These are phyloP conservation scores for Ligustrum vulgare DNA, from an alignment of 257 asterid genomes.

Conservation along the genomic window DNA sequence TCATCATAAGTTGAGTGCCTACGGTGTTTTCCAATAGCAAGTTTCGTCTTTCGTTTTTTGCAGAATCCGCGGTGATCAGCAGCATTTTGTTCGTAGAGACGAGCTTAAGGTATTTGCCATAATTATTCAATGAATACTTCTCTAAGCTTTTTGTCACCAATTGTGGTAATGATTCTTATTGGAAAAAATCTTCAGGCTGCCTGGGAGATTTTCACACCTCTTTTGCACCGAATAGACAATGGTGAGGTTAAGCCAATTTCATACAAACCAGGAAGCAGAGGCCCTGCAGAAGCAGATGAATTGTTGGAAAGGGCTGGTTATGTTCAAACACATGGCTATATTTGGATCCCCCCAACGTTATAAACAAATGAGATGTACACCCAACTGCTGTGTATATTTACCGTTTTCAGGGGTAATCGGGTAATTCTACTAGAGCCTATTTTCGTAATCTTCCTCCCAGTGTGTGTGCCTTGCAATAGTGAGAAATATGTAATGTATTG, in stretches of 20 bases:
- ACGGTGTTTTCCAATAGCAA: not conserved
- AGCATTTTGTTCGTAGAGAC: conserved; percentile 97
- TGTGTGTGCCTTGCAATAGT: not conserved
- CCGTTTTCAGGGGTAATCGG: not conserved
- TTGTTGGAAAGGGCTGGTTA: conserved; percentile 67
- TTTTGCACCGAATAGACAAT: conserved; percentile 76
- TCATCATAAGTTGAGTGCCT: too few species aligned
- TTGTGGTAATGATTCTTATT: not conserved
- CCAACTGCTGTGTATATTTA: not conserved
- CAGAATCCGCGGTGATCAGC: conserved; percentile 98
- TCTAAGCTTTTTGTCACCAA: not conserved
- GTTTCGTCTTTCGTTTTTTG: not conserved
- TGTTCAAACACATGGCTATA: conserved; percentile 87
- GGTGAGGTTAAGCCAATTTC: conserved; percentile 75
- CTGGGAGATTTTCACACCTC: conserved; percentile 96
- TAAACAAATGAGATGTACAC: conserved; percentile 1
- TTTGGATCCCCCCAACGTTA: conserved; percentile 91
- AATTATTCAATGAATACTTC: not conserved
- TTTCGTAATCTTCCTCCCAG: not conserved
- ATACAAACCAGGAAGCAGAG: conserved; percentile 85
- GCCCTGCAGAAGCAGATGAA: conserved; percentile 87
- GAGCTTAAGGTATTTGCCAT: conserved; percentile 74
- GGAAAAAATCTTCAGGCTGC: conserved; percentile 60
- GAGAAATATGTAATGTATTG: not conserved
- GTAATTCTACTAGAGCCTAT: not conserved